These are phyloP conservation scores for Hygrophila difformis DNA, from an alignment of 257 asterid species.

Conservation along the genomic window DNA sequence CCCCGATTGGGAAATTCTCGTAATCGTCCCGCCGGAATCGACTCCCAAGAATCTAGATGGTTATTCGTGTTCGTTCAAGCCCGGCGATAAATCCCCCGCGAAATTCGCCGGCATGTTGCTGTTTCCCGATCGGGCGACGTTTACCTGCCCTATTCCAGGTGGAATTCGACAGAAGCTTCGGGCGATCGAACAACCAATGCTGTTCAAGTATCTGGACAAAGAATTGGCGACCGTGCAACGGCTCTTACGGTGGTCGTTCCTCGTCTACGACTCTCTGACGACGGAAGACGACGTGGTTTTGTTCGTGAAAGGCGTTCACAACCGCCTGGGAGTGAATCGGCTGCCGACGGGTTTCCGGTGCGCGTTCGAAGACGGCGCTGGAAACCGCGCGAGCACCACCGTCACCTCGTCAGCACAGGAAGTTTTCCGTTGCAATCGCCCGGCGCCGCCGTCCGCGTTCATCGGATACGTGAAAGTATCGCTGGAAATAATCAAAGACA, in stretches of 20 bases:
- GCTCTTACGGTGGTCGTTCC: conserved; percentile 35
- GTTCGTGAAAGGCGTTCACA: conserved; percentile 66
- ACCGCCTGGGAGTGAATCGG: conserved; percentile 47
- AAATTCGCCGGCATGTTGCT: conserved; percentile 28
- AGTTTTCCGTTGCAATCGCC: conserved; percentile 76
- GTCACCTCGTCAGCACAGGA: conserved; percentile 72
- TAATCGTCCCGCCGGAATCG: conserved; percentile 33
- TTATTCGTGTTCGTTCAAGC: conserved; percentile 38
- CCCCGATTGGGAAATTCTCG: conserved; percentile 78
- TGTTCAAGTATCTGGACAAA: conserved; percentile 14
- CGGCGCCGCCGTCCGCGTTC: conserved; percentile 14
- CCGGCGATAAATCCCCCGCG: conserved; percentile 33
- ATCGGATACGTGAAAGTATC: conserved; percentile 27
- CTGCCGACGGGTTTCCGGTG: conserved; percentile 49
- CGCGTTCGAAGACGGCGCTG: conserved; percentile 38
- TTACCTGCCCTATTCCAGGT: conserved; percentile 39
- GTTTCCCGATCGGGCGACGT: conserved; percentile 49
- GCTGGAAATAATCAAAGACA: conserved; percentile 35
- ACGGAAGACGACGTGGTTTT: conserved; percentile 63
- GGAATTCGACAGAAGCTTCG: conserved; percentile 38
- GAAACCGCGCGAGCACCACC: conserved; percentile 40
- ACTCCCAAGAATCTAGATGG: conserved; percentile 9
- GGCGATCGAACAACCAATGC: conserved; percentile 42
- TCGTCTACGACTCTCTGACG: conserved; percentile 64
- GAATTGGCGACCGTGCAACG: conserved; percentile 16